Evolutionary conservation across 805 yeast species (phyloP), one percentile per base, ranked within the genome.

Genomic region (Kodamaea leandrae): DNA sequence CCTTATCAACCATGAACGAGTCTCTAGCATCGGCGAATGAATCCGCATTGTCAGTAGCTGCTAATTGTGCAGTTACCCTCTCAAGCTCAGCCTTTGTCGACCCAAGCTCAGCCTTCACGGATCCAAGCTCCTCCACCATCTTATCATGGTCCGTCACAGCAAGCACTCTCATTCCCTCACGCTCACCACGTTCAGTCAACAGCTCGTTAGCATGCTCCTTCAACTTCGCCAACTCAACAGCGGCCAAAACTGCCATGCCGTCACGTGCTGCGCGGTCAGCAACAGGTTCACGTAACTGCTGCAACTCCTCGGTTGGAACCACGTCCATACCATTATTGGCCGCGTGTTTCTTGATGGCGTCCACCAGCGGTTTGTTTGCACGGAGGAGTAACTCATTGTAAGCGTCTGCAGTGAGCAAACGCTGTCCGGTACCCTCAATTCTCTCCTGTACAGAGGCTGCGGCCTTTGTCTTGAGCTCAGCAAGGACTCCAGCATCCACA

Each of bases 1-100:
- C 61, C 37, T 49, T 51, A 33, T 54, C 50, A 28, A 60, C 43
- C 3, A 54, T 42, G 42, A 65, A 60, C 2, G 65, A 53, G 7
- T 62, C 62, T 36, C 61, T 57, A 3, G 64, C 64, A 33, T 61
- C 66, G 7, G 52, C 52, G 44, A 48, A 59, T 10, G 37, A 40
- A 2, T 43, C 49, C 2, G 23, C 33, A 3, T 33, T 7, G 13
- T 14, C 15, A 6, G n/a, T 30, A 6, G n/a, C 21, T 4, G 16
- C 33, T 12, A 30, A 21, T 18, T 18, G 13, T 10, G 33, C 20
- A 7, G 6, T 7, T 17, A 21, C 33, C 4, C n/a, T 6, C 18
- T 16, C 19, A 16, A 30, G 33, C n/a, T 30, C 13, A 4, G 33
- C 33, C 10, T 12, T 30, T n/a, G n/a, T 17, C 18, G 17, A 6